Base-by-base conservation (phyloP, 805 yeast species). In the Wickerhamiella vanderwaltii region DNA sequence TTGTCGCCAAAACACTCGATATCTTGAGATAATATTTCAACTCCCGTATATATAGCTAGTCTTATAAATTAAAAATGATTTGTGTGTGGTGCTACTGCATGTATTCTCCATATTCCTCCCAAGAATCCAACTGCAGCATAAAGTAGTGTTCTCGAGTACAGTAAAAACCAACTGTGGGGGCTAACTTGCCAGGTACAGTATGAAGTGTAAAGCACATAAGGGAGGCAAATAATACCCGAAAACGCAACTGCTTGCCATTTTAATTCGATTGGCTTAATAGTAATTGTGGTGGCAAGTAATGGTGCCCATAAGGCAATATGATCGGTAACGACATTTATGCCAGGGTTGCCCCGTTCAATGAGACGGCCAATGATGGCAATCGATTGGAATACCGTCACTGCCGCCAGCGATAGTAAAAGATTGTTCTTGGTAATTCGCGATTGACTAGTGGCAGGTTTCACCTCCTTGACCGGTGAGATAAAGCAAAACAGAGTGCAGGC, bases 1-100 rank as follows among this genome's bases (percentile, higher is more conserved):
- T 85, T 56, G 72, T 83, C 15, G 95, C 96, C 1, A 79, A 73
- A 56, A 74, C 77, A 1, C 88, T 91, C 96, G 81, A 84, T 31
- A 70, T 23, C 11, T 23, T 23, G 26, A 23, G 26, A 23, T 23
- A 23, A 11, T 7, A 11, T 23, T 23, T n/a, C n/a, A 11, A 23
- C 11, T 23, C 7, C 9, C 26, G 26, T 23, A 23, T 23, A 23
- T 23, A 7, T 23, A 23, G 7, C 26, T 11, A 23, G 26, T 23
- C 26, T 23, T 11, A 7, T 11, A 23, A 23, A 23, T 23, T 11
- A 23, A 23, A 23, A 23, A 23, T 23, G 26, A 23, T 7, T 7
- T 7, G 11, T 7, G 26, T 20, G 18, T n/a, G 26, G 9, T 7
- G 18, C 36, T 4, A 26, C 9, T 7, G 36, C 25, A 19, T 20